Percentiles rank a stretch among this genome's conserved stretches.
Conservation (phyloP, 768 basidiomycete species). For the Trametopsis cervina region DNA sequence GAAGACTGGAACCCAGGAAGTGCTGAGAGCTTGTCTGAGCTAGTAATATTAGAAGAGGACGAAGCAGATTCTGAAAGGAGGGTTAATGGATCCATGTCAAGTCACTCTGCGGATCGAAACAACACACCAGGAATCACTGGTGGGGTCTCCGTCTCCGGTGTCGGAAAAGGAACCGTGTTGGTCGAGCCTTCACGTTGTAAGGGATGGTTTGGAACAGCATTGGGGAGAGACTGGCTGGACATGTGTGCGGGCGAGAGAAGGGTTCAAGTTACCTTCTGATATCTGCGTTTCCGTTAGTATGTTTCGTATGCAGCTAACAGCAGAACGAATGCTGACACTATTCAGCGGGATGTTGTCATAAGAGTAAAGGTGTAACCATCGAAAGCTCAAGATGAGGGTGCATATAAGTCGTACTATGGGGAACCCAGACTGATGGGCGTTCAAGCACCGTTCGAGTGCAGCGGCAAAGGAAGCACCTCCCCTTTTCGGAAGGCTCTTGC, state of each 20-base stretch:
- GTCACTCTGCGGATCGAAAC: not conserved
- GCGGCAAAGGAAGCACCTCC: not conserved
- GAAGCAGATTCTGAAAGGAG: conserved; percentile 17
- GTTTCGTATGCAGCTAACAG: too few species aligned
- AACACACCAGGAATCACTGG: not conserved
- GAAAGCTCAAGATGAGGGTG: too few species aligned
- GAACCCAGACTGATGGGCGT: too few species aligned
- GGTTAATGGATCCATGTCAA: not conserved
- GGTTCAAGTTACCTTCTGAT: too few species aligned
- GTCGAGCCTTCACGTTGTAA: not conserved
- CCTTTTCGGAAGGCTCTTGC: not conserved
- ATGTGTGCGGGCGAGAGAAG: not conserved
- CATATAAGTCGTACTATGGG: too few species aligned
- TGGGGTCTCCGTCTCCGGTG: not conserved
- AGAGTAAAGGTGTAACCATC: too few species aligned
- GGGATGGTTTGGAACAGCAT: not conserved
- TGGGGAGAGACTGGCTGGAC: not conserved
- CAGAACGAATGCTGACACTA: too few species aligned
- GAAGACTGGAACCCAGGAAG: conserved; percentile 28
- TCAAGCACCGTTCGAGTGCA: too few species aligned
- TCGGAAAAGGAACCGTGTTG: conserved; percentile 7
- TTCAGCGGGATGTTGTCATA: too few species aligned
- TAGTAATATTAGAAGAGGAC: conserved; percentile 28
- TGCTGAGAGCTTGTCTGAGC: conserved; percentile 40
- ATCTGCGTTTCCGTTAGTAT: too few species aligned